These are phyloP conservation scores for Scheffersomyces insectosa DNA, from an alignment of 1,139 yeast species.

Conservation along the genomic window DNA sequence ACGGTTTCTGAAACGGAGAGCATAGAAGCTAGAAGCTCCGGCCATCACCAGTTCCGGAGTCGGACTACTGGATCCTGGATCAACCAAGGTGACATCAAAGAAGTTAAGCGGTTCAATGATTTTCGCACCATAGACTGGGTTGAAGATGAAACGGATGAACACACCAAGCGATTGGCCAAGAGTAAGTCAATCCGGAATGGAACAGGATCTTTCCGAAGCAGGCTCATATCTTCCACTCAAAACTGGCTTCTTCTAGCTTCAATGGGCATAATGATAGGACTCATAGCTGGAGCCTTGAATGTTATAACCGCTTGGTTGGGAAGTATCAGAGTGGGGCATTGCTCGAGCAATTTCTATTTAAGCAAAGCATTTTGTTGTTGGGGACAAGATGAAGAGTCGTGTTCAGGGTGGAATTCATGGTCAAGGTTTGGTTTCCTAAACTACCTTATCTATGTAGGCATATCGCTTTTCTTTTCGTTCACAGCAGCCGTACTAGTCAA, in stretches of 20 bases:
- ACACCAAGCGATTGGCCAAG: slow-evolving; percentile 34
- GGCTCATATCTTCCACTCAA: slow-evolving; percentile 51
- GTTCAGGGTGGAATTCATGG: slow-evolving; percentile 62
- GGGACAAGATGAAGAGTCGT: slow-evolving; percentile 51
- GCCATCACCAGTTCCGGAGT: slow-evolving; percentile 14
- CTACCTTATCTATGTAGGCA: slow-evolving; percentile 57
- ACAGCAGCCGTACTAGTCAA: slow-evolving; percentile 70
- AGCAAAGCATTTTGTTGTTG: slow-evolving; percentile 82
- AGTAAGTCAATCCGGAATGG: slow-evolving; percentile 13
- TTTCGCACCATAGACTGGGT: slow-evolving; percentile 85
- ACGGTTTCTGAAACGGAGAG: too few relatives aligned
- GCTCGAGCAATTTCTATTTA: slow-evolving; percentile 67
- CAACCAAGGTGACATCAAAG: slow-evolving; percentile 33
- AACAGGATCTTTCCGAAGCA: slow-evolving; percentile 21
- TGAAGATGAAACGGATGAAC: slow-evolving; percentile 67
- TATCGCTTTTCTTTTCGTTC: slow-evolving; percentile 64
- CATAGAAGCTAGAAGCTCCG: too few relatives aligned
- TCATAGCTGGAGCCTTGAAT: slow-evolving; percentile 78
- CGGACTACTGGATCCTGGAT: slow-evolving; percentile 40
- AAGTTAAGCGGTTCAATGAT: slow-evolving; percentile 52
- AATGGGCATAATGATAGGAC: slow-evolving; percentile 77
- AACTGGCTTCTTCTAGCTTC: slow-evolving; percentile 75
- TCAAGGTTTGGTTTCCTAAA: slow-evolving; percentile 43
- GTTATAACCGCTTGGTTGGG: slow-evolving; percentile 86
- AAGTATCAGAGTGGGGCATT: slow-evolving; percentile 75